These are phyloP conservation scores for Polychaeton citri DNA, from an alignment of 2,329 filamentous ascomycete species.

Conservation along the genomic window DNA sequence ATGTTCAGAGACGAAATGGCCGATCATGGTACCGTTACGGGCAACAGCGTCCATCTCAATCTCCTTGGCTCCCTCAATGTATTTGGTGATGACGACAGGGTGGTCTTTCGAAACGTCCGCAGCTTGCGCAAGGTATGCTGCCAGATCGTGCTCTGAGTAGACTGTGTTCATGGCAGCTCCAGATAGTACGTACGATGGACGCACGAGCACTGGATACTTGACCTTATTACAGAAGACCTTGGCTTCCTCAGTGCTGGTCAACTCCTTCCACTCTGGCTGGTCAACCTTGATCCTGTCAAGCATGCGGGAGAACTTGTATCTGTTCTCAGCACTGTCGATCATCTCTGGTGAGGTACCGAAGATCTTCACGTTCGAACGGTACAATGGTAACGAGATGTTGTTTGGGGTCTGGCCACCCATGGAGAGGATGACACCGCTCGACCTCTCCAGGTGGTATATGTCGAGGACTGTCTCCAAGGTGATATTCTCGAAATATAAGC, in stretches of 20 bases:
- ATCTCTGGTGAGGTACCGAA: slow-evolving; percentile 95
- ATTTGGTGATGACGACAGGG: slow-evolving; percentile 97
- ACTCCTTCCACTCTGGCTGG: slow-evolving; percentile 94
- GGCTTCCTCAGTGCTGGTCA: slow-evolving; percentile 88
- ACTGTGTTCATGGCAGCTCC: slow-evolving; percentile 99
- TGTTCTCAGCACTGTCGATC: slow-evolving; percentile 95
- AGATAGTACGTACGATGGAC: slow-evolving; percentile 91
- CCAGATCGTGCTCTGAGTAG: slow-evolving; percentile 86
- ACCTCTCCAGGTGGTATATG: slow-evolving; percentile 78
- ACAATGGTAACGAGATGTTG: slow-evolving; percentile 85
- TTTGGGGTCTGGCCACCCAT: slow-evolving; percentile 98
- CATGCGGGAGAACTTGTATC: slow-evolving; percentile 98
- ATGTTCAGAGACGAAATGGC: slow-evolving; percentile 96
- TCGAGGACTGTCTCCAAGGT: slow-evolving; percentile 81
- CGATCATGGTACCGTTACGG: slow-evolving; percentile 74
- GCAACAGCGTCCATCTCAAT: slow-evolving; percentile 99
- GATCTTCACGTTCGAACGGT: slow-evolving; percentile 80
- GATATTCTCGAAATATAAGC: slow-evolving; percentile 93
- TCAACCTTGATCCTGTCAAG: slow-evolving; percentile 88
- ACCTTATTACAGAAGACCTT: slow-evolving; percentile 77
- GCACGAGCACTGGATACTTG: slow-evolving; percentile 83
- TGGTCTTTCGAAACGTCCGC: slow-evolving; percentile 88
- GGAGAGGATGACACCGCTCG: slow-evolving; percentile 76
- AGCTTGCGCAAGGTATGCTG: slow-evolving; percentile 78
- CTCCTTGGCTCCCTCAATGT: slow-evolving; percentile 98